Percentiles rank a stretch among this genome's conserved stretches.
These are phyloP conservation scores for Pelargonium exstipulatum DNA, from an alignment of 441 rosid species.

Conservation along the genomic window DNA sequence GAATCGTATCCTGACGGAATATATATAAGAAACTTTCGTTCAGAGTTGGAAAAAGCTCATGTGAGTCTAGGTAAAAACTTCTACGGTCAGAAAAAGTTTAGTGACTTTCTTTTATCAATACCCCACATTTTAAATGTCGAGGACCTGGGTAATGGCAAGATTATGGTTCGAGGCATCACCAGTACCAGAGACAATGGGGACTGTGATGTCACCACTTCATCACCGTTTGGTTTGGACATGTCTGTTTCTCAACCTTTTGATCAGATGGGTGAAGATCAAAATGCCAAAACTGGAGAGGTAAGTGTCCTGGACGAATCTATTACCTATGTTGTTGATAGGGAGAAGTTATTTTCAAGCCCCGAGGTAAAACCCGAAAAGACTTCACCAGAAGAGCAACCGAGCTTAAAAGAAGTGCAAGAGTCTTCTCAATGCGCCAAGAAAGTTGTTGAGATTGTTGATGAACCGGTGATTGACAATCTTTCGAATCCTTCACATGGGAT, in stretches of 20 bases:
- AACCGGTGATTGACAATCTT: constrained; percentile 16
- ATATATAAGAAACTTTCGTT: constrained; percentile 40
- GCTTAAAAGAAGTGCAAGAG: constrained; percentile 15
- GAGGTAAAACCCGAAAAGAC: constrained; percentile 19
- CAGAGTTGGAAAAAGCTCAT: constrained; percentile 41
- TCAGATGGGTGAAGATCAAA: constrained; percentile 20
- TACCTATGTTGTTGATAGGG: constrained; percentile 21
- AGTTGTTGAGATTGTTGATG: constrained; percentile 17
- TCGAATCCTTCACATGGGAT: constrained; percentile 26
- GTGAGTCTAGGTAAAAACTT: constrained; percentile 42
- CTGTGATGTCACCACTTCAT: constrained; percentile 18
- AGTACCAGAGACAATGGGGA: background rate
- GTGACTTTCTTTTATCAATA: constrained; percentile 58
- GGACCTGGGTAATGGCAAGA: constrained; percentile 35
- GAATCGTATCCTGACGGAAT: constrained; percentile 51
- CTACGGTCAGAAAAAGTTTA: constrained; percentile 54
- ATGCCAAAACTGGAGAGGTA: constrained; percentile 12
- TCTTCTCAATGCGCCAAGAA: constrained; percentile 17
- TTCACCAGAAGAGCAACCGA: constrained; percentile 20
- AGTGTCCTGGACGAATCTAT: constrained; percentile 21
- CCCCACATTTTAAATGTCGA: constrained; percentile 47
- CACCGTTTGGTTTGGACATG: constrained; percentile 8
- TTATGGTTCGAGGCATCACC: constrained; percentile 25
- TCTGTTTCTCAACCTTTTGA: constrained; percentile 7
- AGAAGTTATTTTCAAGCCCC: constrained; percentile 14